phyloP scores from a whole-genome alignment of 1,284 basidiomycete genomes.

The Austroboletus niveus region DNA sequence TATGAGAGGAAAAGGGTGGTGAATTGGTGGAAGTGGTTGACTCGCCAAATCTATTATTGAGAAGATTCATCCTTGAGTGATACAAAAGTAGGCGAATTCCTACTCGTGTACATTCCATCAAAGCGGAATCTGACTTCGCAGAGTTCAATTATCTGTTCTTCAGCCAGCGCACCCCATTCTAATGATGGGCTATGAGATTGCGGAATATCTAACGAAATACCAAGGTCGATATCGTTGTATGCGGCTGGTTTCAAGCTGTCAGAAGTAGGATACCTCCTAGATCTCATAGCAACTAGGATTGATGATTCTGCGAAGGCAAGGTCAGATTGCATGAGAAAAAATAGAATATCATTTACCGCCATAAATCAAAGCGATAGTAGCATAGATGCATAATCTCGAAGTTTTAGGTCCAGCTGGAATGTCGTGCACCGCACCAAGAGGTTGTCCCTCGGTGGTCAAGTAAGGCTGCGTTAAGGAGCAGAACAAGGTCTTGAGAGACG shows the following conservation, averaged over 20 bases:
- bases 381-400: slow-evolving; percentile 51
- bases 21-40: slow-evolving; percentile 46
- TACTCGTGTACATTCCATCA: slow-evolving; percentile 45
- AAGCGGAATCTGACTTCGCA: slow-evolving; percentile 56
- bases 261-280: slow-evolving; percentile 42
- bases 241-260: slow-evolving; percentile 30
- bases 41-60: slow-evolving; percentile 38
- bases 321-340: slow-evolving; percentile 6
- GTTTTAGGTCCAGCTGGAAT: slow-evolving; percentile 40
- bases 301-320: slow-evolving; percentile 45
- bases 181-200: slow-evolving; percentile 25
- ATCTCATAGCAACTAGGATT: slow-evolving; percentile 64
- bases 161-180: slow-evolving; percentile 62
- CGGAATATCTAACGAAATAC: slow-evolving; percentile 40
- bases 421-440: slow-evolving; percentile 27
- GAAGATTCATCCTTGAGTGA: slow-evolving; percentile 11
- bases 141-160: slow-evolving; percentile 60
- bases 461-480: slow-evolving; percentile 46
- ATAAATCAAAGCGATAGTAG: slow-evolving; percentile 63
- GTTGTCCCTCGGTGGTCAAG: slow-evolving; percentile 34
- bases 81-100: slow-evolving; percentile 10
- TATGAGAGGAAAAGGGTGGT: slow-evolving; percentile 38
- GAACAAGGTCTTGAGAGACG: slow-evolving; percentile 43
- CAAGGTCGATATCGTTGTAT: slow-evolving; percentile 46
- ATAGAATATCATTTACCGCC: slow-evolving; percentile 45